phyloP scores from a whole-genome alignment of 2,329 filamentous ascomycete genomes.

The Fusarium sterilihyphosum region DNA sequence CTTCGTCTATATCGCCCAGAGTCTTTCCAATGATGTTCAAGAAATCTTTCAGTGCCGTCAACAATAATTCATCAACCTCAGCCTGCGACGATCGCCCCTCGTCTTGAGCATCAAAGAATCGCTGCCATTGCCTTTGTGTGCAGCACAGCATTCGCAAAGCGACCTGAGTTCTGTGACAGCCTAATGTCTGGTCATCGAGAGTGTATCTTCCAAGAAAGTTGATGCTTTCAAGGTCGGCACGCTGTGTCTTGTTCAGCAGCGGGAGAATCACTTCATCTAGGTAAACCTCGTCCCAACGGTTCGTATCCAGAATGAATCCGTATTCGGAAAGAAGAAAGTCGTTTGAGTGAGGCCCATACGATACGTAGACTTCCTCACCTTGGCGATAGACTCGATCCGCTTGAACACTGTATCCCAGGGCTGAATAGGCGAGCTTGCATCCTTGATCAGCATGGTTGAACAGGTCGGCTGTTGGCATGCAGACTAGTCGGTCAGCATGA shows the following conservation, averaged over 20 bases:
- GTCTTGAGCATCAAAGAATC: slow-evolving; percentile 54
- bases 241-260: slow-evolving; percentile 50
- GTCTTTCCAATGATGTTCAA: slow-evolving; percentile 44
- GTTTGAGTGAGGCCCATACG: slow-evolving; percentile 76
- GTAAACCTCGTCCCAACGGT: slow-evolving; percentile 60
- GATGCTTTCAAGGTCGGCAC: slow-evolving; percentile 52
- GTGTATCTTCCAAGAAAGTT: slow-evolving; percentile 63
- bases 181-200: slow-evolving; percentile 49
- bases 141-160: slow-evolving; percentile 55
- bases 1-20: slow-evolving; percentile 45
- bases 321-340: slow-evolving; percentile 79
- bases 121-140: slow-evolving; percentile 49
- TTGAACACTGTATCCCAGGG: slow-evolving; percentile 64
- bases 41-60: slow-evolving; percentile 52
- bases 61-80: slow-evolving; percentile 51
- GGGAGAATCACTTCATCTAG: slow-evolving; percentile 60
- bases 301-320: slow-evolving; percentile 60
- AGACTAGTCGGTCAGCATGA: slow-evolving; percentile 69
- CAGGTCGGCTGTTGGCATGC: slow-evolving; percentile 78
- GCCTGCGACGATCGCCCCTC: slow-evolving; percentile 58
- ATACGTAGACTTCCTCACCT: slow-evolving; percentile 74
- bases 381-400: slow-evolving; percentile 58
- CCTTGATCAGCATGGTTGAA: slow-evolving; percentile 67
- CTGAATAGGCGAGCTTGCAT: slow-evolving; percentile 63
- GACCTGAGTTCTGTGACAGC: slow-evolving; percentile 64